phyloP scores from a whole-genome alignment of 768 basidiomycete genomes.

The Scleroderma bovista region DNA sequence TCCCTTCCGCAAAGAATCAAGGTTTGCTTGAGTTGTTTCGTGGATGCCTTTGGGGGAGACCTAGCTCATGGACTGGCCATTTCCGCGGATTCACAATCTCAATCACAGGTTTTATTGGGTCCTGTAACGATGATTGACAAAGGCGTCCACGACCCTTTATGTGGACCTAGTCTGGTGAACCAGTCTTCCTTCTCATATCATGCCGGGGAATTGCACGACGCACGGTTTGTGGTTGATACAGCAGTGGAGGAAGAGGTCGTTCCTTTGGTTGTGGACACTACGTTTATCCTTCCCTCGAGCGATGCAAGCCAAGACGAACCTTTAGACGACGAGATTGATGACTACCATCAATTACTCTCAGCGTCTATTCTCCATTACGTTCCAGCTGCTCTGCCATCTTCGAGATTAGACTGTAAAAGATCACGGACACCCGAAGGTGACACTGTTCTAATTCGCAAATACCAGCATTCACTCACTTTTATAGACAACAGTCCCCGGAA shows the following conservation, averaged over 20 bases:
- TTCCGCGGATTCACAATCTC: slow-evolving; percentile 29
- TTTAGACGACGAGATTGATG: background rate
- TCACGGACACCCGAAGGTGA: background rate
- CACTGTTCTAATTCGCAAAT: background rate
- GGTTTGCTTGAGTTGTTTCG: slow-evolving; percentile 40
- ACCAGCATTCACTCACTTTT: slow-evolving; percentile 4
- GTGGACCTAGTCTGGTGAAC: too few relatives aligned
- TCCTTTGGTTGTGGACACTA: background rate
- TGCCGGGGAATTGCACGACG: background rate
- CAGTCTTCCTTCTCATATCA: background rate
- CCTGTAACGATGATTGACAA: background rate
- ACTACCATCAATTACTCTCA: background rate
- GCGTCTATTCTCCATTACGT: background rate
- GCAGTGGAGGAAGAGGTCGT: background rate
- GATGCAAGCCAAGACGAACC: background rate
- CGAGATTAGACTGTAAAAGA: background rate
- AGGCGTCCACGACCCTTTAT: too few relatives aligned
- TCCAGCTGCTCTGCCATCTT: background rate
- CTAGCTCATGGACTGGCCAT: slow-evolving; percentile 40
- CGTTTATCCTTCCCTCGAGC: background rate
- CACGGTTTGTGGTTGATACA: background rate
- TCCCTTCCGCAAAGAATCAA: slow-evolving; percentile 40
- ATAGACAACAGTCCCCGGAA: slow-evolving; percentile 17
- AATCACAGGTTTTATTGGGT: slow-evolving; percentile 18
- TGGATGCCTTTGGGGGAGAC: slow-evolving; percentile 44